Base-by-base conservation (phyloP, 257 asterid genomes). In the Forsythia suspensa region DNA sequence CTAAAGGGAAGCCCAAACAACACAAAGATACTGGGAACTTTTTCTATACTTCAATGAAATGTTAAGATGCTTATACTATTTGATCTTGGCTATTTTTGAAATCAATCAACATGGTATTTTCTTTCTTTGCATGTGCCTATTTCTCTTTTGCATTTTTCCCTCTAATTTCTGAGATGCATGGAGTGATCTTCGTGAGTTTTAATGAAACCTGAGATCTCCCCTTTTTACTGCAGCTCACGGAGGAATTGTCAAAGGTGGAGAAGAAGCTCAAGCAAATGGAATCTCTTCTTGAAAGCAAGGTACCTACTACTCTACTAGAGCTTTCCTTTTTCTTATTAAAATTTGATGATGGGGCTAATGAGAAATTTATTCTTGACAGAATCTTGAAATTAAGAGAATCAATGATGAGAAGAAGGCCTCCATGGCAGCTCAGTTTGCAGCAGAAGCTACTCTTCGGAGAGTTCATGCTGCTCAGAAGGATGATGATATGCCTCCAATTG, bases 401-500 rank as follows among this genome's bases (percentile, higher is more conserved):
- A 95, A 91, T 82, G 99, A 93, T 87, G 99, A 95, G 69, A 95
- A 95, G 89, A 95, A 89, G 95, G 94, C 98, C 48, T 92, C 98
- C 65, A 91, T 95, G 97, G 97, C 97, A 65, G 99, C 98, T 48
- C 99, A 95, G 82, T 95, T 95, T 90, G 99, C 99, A 18, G 99
- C 99, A 63, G 99, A 95, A 85, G 99, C 98, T 77, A 95, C 98
- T 70, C 97, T 95, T 85, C 90, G 99, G 38, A 90, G 99, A 84
- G 99, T 95, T 77, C 99, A 95, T 81, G 92, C 95, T 82, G 97
- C 96, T 81, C 97, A 95, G 80, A 95, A 93, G 83, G 99, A 95
- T 76, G 99, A 95, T 81, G 98, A 95, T 78, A 95, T 95, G 97
- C 98, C 99, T 84, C 99, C 99, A 11, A 93, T 95, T 85, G 99